Base-by-base conservation (phyloP, 1,284 basidiomycete genomes). In the Leucoagaricus sp. region DNA sequence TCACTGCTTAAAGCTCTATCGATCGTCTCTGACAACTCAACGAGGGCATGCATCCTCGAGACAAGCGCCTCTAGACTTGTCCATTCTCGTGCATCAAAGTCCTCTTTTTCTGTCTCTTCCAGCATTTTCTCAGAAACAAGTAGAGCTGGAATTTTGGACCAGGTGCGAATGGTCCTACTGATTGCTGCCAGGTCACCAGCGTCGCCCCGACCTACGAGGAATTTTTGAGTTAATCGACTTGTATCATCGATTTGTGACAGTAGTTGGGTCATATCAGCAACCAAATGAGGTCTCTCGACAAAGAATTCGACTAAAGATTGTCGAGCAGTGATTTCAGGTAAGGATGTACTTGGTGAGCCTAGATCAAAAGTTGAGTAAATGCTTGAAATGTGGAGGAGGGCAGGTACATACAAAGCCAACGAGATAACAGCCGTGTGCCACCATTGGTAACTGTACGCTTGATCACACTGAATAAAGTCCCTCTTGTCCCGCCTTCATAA, bases 271-370 rank as follows among this genome's bases (percentile, higher is more conserved):
- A 96, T 69, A 65, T 96, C 93, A 21, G 81, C 76, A 45, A 86
- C 80, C 15, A 96, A 78, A 61, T 89, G 82, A 5, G 83, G 80
- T 33, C 86, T 76, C 8, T 77, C 67, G 58, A 82, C 74, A 64
- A 97, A 89, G 60, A 90, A 84, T 4, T 87, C 81, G n/a, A 97
- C 93, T 2, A 96, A 73, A 10, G 85, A 83, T 63, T 94, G 91
- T 1, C 92, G 85, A 2, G 83, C 74, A 63, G 85, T 81, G 64
- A 98, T 95, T 61, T 89, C 85, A 3, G 69, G 56, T 15, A 90
- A 70, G 2, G 89, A 89, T 0, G 91, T 91, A 61, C 91, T 95
- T 0, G 95, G 95, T n/a, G 90, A 89, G 66, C 87, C 91, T 94
- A 49, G 61, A 36, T 21, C 34, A 38, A 49, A 58, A 41, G 34